Base-by-base conservation (phyloP, 2,329 filamentous ascomycete genomes). In the Raffaelea arxii region DNA sequence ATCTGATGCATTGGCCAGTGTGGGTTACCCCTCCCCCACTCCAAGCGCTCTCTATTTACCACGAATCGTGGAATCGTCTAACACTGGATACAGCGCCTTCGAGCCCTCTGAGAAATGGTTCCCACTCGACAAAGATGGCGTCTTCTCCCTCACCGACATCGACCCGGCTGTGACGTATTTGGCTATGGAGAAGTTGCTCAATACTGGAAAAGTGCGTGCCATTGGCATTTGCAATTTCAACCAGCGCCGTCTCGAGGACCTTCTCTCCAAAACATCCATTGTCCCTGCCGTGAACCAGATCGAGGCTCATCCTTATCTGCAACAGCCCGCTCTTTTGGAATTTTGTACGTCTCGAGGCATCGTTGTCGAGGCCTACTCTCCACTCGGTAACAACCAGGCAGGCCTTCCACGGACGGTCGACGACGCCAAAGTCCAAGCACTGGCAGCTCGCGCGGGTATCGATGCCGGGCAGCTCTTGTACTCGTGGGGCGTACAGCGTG, bases 271-370 rank as follows among this genome's bases (percentile, higher is more conserved):
- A 54, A 72, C 74, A n/a, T 71, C 64, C 35, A 67, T 79, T 11
- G 63, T 68, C 2, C 81, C 81, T 1, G 77, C 77, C 2, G 73
- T 75, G 54, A 84, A 85, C 63, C 81, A 85, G 63, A 78, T 85
- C 52, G 81, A 85, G 59, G 78, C 78, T 44, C 80, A 85, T 59
- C 79, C 81, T 2, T 82, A 82, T 55, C 68, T 85, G 11, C 81
- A 83, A 58, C 81, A 78, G 58, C 64, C 65, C 2, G 67, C 74
- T 18, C 63, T 86, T 24, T 61, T 81, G 7, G 65, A 71, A 14
- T 79, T 73, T 61, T 78, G 73, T 63, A 62, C 72, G 45, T 60
- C 69, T 52, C 74, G 82, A 59, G 68, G 68, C 50, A 82, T 84
- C 51, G 61, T 83, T 41, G 25, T 48, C 39, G 74, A 77, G 55